Percentiles rank a stretch among this genome's conserved stretches.
These are phyloP conservation scores for Exutisphaerella laricina DNA, from an alignment of 2,329 filamentous ascomycete genomes.

Conservation along the genomic window DNA sequence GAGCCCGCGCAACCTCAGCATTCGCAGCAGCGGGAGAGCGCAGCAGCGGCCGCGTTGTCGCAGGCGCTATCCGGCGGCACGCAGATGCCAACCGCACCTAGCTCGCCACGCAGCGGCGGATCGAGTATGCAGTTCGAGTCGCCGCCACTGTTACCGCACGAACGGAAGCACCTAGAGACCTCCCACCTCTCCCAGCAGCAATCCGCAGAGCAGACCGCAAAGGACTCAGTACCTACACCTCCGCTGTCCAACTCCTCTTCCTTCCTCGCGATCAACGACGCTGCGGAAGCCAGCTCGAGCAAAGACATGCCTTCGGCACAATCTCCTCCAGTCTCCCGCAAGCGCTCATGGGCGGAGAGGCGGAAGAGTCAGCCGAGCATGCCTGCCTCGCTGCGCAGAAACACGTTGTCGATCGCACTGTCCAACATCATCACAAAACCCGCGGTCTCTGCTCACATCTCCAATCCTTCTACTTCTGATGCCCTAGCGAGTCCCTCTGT, in stretches of 20 bases:
- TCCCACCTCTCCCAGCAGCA: slow-evolving; percentile 6
- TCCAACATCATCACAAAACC: slow-evolving; percentile 59
- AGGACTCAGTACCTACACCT: slow-evolving; percentile 37
- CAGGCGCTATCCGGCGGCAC: slow-evolving; percentile 18
- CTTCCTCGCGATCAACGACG: slow-evolving; percentile 26
- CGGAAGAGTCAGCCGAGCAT: slow-evolving; percentile 22
- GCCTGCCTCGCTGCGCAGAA: slow-evolving; percentile 31
- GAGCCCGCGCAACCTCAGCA: slow-evolving; percentile 4
- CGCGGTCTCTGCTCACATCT: slow-evolving; percentile 63
- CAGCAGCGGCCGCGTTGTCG: slow-evolving; percentile 17
- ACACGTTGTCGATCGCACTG: slow-evolving; percentile 49
- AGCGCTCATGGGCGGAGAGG: slow-evolving; percentile 24
- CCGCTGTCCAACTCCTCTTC: slow-evolving; percentile 40
- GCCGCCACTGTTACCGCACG: slow-evolving; percentile 35
- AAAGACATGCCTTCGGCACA: slow-evolving; percentile 10
- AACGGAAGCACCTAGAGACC: slow-evolving; percentile 24
- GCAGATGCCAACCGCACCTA: slow-evolving; percentile 32
- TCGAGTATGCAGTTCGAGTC: slow-evolving; percentile 20
- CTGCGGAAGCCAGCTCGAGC: slow-evolving; percentile 16
- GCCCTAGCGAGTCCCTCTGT: slow-evolving; percentile 48
- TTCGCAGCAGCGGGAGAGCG: slow-evolving; percentile 17
- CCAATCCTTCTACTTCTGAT: slow-evolving; percentile 55
- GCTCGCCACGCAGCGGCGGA: slow-evolving; percentile 26
- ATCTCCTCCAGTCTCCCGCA: slow-evolving; percentile 22
- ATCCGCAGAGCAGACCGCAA: slow-evolving; percentile 5